Base-by-base conservation (phyloP, 176 grass and related monocot genomes). In the Phragmites australis region DNA sequence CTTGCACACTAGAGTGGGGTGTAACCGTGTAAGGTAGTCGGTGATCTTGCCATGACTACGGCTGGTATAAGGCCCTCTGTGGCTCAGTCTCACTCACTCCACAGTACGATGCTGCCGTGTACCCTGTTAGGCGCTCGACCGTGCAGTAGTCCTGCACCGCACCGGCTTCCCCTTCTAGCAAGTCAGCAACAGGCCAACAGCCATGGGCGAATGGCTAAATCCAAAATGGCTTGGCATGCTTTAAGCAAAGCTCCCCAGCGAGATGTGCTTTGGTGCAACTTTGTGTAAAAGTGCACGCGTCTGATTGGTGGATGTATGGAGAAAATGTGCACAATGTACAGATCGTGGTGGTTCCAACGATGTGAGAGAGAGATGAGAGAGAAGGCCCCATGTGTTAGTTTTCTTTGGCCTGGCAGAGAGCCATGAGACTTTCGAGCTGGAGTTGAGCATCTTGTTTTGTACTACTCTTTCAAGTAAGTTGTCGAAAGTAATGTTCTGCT, bases 401-500 rank as follows among this genome's bases (percentile, higher is more conserved):
- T 86, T 55, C 76, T 85, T 44, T 88, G 78, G 72, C 53, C 53
- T 71, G 69, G 71, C 78, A 72, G 71, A 70, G 57, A 37, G 34
- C 34, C 23, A 27, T 23, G 70, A 63, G 77, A 40, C 91, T 97
- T 97, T 94, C 85, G 92, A 94, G 94, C 94, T 97, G 94, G 94
- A 94, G 59, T 21, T 18, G 62, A n/a, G 27, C 77, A 83, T 91
- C 86, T 88, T 83, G 17, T 87, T 86, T 46, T 70, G 62, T 44
- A 62, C 60, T 48, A 88, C 61, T 84, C 78, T 47, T 49, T 9
- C 14, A 70, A 60, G 44, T 62, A 61, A 77, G n/a, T 21, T 18
- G 40, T 29, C 6, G 41, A 70, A 77, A 69, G 30, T 3, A 31
- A 6, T 26, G 11, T 58, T 11, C 29, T 69, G 82, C 51, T 78